Percentiles rank a stretch among this genome's conserved stretches.
Evolutionary conservation across 2,329 filamentous ascomycete species (phyloP).

Genomic region (Nigrospora sphaerica): DNA sequence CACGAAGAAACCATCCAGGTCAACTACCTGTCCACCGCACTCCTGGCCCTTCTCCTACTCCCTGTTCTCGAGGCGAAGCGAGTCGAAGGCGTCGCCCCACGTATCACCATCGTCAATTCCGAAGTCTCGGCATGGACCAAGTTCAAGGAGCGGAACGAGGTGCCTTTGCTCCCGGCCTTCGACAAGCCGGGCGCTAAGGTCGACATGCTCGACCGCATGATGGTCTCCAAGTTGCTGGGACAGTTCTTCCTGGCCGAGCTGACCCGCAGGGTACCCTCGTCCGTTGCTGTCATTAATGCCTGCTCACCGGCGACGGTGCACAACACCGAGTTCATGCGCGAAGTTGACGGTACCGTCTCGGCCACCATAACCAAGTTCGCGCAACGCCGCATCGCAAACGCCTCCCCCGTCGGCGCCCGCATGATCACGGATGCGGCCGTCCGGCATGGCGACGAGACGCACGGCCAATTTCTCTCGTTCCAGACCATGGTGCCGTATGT

Average conservation of each 20-base stretch:
- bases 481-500: conserved; percentile 9
- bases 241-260: conserved; percentile 25
- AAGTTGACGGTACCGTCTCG: not conserved
- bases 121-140: conserved; percentile 10
- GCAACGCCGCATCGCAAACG: conserved; percentile 3
- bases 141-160: conserved; percentile 9
- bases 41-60: conserved; percentile 37
- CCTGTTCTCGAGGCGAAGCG: conserved; percentile 23
- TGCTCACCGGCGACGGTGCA: conserved; percentile 4
- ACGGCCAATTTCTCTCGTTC: conserved; percentile 12
- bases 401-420: conserved; percentile 8
- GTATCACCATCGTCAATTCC: conserved; percentile 14
- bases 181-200: not conserved
- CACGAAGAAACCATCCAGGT: conserved; percentile 38
- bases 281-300: conserved; percentile 2
- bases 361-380: not conserved
- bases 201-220: conserved; percentile 10
- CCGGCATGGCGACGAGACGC: conserved; percentile 6
- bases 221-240: conserved; percentile 20
- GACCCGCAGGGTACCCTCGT: conserved; percentile 11
- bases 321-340: conserved; percentile 1
- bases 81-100: not conserved
- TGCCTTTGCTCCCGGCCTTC: conserved; percentile 1
- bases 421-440: conserved; percentile 9
- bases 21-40: conserved; percentile 42